A percentile compares a stretch with the other conserved stretches of the same genome.
These are phyloP conservation scores for Jackrogersella multiformis DNA, from an alignment of 495 filamentous ascomycete genomes.

Conservation along the genomic window DNA sequence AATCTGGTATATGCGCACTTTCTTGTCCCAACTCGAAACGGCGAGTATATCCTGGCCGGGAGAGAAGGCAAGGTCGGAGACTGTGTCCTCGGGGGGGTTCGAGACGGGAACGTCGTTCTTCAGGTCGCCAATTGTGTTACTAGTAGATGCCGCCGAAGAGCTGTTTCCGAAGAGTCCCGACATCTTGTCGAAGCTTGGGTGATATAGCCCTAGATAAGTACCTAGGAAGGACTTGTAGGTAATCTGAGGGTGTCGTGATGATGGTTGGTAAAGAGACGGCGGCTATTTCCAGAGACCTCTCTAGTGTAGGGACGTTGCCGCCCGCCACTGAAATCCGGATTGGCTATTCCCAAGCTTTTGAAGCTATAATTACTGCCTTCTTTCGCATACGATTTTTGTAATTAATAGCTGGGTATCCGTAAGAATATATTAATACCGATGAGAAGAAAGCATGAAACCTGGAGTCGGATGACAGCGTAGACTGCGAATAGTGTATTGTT, in stretches of 20 bases:
- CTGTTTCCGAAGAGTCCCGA: slow-evolving; percentile 72
- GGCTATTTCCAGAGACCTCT: background rate
- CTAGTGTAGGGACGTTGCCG: background rate
- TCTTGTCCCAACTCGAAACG: slow-evolving; percentile 92
- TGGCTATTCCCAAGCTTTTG: background rate
- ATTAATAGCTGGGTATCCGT: background rate
- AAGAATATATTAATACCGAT: background rate
- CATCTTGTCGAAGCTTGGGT: slow-evolving; percentile 56
- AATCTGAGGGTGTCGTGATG: background rate
- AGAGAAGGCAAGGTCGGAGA: slow-evolving; percentile 87
- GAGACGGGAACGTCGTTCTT: slow-evolving; percentile 84
- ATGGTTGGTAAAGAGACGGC: background rate
- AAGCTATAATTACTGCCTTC: background rate
- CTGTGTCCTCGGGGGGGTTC: slow-evolving; percentile 82
- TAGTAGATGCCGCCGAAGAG: slow-evolving; percentile 49
- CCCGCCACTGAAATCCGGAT: background rate
- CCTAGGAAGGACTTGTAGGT: background rate
- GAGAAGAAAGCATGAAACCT: background rate
- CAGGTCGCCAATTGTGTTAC: slow-evolving; percentile 86
- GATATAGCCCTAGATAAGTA: background rate
- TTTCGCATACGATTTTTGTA: background rate
- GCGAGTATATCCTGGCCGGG: slow-evolving; percentile 79
- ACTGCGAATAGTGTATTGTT: background rate
- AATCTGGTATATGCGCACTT: slow-evolving; percentile 91
- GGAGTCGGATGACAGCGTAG: no score